phyloP scores from a whole-genome alignment of 2,329 filamentous ascomycete genomes.

The Talaromyces albobiverticillius region DNA sequence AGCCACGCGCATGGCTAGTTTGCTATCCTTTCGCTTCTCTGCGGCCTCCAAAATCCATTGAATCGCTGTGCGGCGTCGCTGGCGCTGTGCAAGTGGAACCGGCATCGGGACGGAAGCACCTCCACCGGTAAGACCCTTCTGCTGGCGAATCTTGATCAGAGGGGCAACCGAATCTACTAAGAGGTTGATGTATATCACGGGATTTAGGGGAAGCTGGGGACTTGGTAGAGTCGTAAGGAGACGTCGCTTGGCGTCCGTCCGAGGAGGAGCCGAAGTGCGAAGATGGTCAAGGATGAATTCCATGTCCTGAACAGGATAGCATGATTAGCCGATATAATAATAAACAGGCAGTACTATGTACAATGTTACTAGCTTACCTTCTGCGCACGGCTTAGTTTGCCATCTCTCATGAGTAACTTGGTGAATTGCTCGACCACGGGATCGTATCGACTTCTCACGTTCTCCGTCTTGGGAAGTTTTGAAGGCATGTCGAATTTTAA shows the following conservation, averaged over 20 bases:
- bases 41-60: conserved; percentile 87
- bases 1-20: conserved; percentile 74
- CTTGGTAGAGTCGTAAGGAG: conserved; percentile 69
- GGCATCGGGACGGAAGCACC: conserved; percentile 81
- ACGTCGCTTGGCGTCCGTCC: conserved; percentile 62
- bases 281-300: conserved; percentile 76
- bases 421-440: conserved; percentile 82
- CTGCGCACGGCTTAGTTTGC: conserved; percentile 87
- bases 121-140: conserved; percentile 79
- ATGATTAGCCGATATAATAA: neutral
- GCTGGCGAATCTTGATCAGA: conserved; percentile 72
- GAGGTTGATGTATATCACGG: conserved; percentile 81
- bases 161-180: conserved; percentile 92
- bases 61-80: conserved; percentile 75
- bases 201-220: conserved; percentile 79
- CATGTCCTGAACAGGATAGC: conserved; percentile 77
- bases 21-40: conserved; percentile 69
- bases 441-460: conserved; percentile 81
- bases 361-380: conserved; percentile 53
- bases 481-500: conserved; percentile 75
- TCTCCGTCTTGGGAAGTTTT: conserved; percentile 59
- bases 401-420: conserved; percentile 85
- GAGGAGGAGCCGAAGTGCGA: conserved; percentile 78
- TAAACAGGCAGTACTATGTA: neutral
- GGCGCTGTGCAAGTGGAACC: conserved; percentile 68